Conservation (phyloP, 352 stramenopile genomes). For the Globisporangium echinulatum region DNA sequence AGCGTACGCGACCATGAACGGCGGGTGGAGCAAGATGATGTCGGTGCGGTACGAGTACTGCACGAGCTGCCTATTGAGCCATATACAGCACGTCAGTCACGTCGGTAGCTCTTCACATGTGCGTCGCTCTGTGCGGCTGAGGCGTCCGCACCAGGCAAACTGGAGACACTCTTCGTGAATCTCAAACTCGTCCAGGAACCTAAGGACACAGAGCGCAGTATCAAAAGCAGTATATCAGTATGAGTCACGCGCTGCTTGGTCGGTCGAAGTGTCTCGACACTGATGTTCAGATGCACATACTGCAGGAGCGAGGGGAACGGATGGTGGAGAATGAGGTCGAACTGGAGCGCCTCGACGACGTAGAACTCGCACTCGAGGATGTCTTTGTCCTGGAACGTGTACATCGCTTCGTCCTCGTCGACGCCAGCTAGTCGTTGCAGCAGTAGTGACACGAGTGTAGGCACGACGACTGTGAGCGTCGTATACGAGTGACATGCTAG, state of each 20-base stretch:
- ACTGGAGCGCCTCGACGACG: conserved; percentile 82
- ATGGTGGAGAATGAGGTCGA: conserved; percentile 85
- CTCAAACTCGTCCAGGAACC: conserved; percentile 80
- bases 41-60: conserved; percentile 86
- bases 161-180: conserved; percentile 83
- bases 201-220: conserved; percentile 8
- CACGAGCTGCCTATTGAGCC: conserved; percentile 62
- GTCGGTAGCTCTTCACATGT: too few relatives aligned
- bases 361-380: conserved; percentile 90
- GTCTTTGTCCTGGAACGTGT: conserved; percentile 86
- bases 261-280: too few relatives aligned
- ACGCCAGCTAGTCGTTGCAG: conserved; percentile 38
- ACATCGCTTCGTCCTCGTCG: conserved; percentile 84
- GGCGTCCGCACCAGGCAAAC: conserved; percentile 52
- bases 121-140: too few relatives aligned
- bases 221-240: not conserved
- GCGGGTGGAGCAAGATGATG: conserved; percentile 79
- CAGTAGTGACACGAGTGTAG: not conserved
- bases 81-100: not conserved
- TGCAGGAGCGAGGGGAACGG: conserved; percentile 78
- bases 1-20: conserved; percentile 86
- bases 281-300: conserved; percentile 23
- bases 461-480: not conserved
- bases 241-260: not conserved
- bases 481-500: not conserved